Evolutionary conservation across 2,329 filamentous ascomycete genomes (phyloP).

Genomic region (Pyrenophora teres): DNA sequence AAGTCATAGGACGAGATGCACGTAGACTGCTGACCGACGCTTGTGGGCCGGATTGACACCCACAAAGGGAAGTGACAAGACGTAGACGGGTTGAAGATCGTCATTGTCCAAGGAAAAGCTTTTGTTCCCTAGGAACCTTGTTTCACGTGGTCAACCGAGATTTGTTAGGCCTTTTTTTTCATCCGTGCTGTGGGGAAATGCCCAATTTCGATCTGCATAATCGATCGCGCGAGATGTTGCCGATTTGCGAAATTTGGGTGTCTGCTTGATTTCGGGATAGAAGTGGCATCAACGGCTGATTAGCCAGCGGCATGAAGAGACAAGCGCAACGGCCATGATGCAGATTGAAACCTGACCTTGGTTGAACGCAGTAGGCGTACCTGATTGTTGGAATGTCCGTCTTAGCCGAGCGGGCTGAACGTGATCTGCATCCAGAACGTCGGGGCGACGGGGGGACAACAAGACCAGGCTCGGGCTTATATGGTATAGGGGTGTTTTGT

Average conservation of each 20-base stretch:
- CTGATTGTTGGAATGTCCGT: neutral
- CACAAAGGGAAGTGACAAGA: too few species aligned
- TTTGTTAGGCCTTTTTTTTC: constrained; percentile 1
- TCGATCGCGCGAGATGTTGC: neutral
- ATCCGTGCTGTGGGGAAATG: constrained; percentile 3
- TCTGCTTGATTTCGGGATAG: neutral
- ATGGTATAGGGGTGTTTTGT: too few species aligned
- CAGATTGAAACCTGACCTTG: too few species aligned
- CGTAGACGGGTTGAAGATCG: neutral
- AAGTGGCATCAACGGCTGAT: neutral
- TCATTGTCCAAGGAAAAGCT: neutral
- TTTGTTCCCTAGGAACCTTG: neutral
- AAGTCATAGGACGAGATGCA: too few species aligned
- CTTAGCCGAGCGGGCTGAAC: neutral
- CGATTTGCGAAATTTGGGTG: neutral
- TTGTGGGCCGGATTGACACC: too few species aligned
- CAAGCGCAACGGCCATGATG: too few species aligned
- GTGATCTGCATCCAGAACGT: neutral
- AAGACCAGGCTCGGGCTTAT: neutral
- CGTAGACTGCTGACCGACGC: too few species aligned
- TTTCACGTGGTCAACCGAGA: constrained; percentile 5
- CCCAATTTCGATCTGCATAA: neutral
- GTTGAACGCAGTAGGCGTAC: neutral
- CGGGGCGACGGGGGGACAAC: neutral
- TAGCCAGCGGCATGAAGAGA: too few species aligned